Conservation (phyloP, 202 grass and related monocot species). For the Cymbopogon flexuosus region DNA sequence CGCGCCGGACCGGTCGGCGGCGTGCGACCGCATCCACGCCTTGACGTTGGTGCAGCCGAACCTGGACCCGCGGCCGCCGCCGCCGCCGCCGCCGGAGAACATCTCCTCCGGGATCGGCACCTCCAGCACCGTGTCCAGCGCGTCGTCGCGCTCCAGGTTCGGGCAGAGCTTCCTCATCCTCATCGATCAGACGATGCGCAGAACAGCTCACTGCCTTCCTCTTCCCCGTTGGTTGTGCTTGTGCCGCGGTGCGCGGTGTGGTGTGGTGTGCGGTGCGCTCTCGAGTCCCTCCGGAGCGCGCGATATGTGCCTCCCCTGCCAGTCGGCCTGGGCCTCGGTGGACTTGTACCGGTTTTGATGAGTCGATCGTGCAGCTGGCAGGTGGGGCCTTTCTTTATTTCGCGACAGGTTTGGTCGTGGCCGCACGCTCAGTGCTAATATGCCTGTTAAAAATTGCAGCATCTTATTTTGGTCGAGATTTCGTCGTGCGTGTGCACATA, state of each 20-base stretch:
- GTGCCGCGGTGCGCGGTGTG: not conserved
- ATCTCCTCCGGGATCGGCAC: conserved; percentile 97
- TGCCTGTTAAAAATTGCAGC: not conserved
- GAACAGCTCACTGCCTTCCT: not conserved
- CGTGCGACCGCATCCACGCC: conserved; percentile 76
- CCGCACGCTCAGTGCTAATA: conserved; percentile 44
- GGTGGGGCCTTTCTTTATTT: conserved; percentile 33
- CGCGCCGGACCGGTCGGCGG: conserved; percentile 37
- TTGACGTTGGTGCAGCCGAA: conserved; percentile 79
- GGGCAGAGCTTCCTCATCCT: conserved; percentile 98
- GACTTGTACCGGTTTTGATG: conserved; percentile 32
- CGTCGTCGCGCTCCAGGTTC: conserved; percentile 88
- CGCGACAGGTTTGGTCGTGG: conserved; percentile 44
- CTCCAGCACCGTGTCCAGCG: conserved; percentile 93
- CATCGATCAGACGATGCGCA: conserved; percentile 45
- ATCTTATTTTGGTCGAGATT: not conserved
- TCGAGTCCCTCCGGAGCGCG: not conserved
- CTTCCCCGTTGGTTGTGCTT: not conserved
- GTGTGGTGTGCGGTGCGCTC: not conserved
- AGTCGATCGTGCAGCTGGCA: conserved; percentile 48
- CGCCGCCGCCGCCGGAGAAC: conserved; percentile 46
- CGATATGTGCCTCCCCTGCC: conserved; percentile 18
- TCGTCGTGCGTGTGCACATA: conserved; percentile 21
- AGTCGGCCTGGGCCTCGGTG: conserved; percentile 12
- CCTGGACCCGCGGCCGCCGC: conserved; percentile 36